Conservation (phyloP, 768 basidiomycete species). For the Auriscalpium orientale region DNA sequence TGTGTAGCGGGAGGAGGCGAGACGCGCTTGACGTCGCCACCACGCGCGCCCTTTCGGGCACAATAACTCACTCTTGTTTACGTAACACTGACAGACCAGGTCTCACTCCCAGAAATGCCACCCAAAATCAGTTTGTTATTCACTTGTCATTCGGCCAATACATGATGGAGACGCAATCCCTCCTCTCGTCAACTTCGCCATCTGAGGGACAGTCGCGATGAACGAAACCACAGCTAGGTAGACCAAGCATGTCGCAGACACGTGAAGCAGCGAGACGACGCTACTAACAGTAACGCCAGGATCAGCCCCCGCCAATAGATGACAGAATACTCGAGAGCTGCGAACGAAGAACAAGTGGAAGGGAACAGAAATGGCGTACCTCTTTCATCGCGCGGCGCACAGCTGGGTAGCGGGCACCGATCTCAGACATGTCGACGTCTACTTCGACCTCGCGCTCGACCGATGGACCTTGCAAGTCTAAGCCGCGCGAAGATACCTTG, state of each 20-base stretch:
- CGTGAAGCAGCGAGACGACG: slow-evolving; percentile 19
- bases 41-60: no score
- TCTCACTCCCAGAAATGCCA: neutral
- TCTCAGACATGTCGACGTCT: neutral
- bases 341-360: neutral
- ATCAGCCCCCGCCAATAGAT: slow-evolving; percentile 1
- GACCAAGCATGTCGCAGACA: slow-evolving; percentile 18
- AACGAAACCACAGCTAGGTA: slow-evolving; percentile 23
- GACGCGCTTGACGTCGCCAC: no score
- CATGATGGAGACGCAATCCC: neutral
- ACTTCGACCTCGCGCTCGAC: neutral
- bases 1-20: neutral
- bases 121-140: neutral
- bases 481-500: no score
- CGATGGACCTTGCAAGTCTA: neutral
- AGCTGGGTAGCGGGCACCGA: slow-evolving; percentile 1
- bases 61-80: no score
- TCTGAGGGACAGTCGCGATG: slow-evolving; percentile 9
- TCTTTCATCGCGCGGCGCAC: slow-evolving; percentile 8
- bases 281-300: slow-evolving; percentile 19
- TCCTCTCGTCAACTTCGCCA: neutral
- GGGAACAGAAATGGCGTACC: neutral
- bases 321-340: neutral
- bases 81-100: no score
- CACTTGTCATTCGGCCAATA: neutral